Evolutionary conservation across 768 basidiomycete genomes (phyloP), one percentile per base, ranked within the genome.

Genomic region (Boletus huronensis): DNA sequence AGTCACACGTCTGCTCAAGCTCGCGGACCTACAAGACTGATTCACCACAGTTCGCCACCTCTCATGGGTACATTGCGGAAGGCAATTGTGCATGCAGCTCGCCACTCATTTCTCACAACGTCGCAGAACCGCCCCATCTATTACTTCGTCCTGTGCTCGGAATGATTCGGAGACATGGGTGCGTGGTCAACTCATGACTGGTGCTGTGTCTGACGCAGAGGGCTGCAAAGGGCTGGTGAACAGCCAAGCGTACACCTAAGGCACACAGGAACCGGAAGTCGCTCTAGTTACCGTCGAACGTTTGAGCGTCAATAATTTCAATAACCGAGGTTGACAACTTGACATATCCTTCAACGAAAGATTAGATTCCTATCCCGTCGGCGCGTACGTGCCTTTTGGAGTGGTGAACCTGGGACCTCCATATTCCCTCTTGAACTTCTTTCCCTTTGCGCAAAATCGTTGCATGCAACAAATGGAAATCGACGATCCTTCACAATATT

Each of bases 231-330:
- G 52, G 29, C 40, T 44, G 48, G 59, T 25, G 35, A 35, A 61
- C 64, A 60, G 63, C 63, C 55, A 23, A 38, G 36, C 17, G 2
- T 5, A 39, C 26, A n/a, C 26, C 16, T 10, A 43, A 64, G 64
- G 64, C 41, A 64, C 44, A 58, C 63, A 64, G 63, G 63, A 21
- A 66, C 64, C 31, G n/a, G 16, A 29, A 28, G 5, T 38, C 50
- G 10, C 4, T 3, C 36, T 19, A 19, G 17, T 38, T 40, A 23
- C 13, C 39, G 21, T 14, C 3, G 39, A 21, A 14, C 21, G 23
- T 41, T 41, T 41, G 39, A 41, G 13, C 13, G 40, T 17, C 13
- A 21, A 14, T 7, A 40, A 23, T 23, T 13, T 40, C 14, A 25
- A 42, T 42, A 26, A 17, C 14, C 25, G 41, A 26, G 16, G 23